Percentiles rank a stretch among this genome's conserved stretches.
Evolutionary conservation across 2,329 filamentous ascomycete species (phyloP).

Genomic region (Fusarium anguioides): DNA sequence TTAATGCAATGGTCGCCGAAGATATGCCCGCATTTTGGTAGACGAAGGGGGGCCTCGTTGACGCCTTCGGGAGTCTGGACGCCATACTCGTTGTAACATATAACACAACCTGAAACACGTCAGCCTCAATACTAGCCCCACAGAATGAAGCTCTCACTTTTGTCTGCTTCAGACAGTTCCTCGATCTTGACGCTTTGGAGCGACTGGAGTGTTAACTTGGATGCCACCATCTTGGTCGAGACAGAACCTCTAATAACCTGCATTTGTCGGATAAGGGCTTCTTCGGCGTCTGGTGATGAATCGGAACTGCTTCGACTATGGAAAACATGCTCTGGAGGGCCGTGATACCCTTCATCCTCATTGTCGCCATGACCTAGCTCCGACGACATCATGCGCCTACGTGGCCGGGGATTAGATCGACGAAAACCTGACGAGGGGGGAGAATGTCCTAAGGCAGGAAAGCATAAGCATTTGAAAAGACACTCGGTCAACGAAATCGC

Average conservation of each 20-base stretch:
- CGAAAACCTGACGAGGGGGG: conserved; percentile 43
- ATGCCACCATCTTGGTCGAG: conserved; percentile 60
- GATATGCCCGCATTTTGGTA: conserved; percentile 72
- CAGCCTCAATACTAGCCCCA: conserved; percentile 1
- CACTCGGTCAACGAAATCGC: background rate
- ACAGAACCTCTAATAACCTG: conserved; percentile 60
- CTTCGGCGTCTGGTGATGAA: conserved; percentile 41
- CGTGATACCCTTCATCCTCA: conserved; percentile 25
- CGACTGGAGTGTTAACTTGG: conserved; percentile 58
- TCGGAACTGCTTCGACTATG: conserved; percentile 14
- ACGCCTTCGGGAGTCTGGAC: conserved; percentile 67
- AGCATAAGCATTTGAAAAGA: conserved; percentile 16
- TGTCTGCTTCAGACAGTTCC: conserved; percentile 59
- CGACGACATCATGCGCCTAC: conserved; percentile 44
- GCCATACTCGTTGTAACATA: conserved; percentile 73
- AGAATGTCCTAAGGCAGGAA: conserved; percentile 28
- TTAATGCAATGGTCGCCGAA: conserved; percentile 74
- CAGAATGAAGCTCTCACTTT: conserved; percentile 53
- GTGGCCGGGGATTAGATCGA: conserved; percentile 42
- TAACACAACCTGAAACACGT: conserved; percentile 63
- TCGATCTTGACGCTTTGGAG: conserved; percentile 59
- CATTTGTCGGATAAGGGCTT: conserved; percentile 53
- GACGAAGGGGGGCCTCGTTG: conserved; percentile 65
- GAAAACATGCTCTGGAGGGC: conserved; percentile 26
- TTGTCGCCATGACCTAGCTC: conserved; percentile 42